These are phyloP conservation scores for Ophiocordyceps unilateralis DNA, from an alignment of 2,329 filamentous ascomycete species.

Conservation along the genomic window DNA sequence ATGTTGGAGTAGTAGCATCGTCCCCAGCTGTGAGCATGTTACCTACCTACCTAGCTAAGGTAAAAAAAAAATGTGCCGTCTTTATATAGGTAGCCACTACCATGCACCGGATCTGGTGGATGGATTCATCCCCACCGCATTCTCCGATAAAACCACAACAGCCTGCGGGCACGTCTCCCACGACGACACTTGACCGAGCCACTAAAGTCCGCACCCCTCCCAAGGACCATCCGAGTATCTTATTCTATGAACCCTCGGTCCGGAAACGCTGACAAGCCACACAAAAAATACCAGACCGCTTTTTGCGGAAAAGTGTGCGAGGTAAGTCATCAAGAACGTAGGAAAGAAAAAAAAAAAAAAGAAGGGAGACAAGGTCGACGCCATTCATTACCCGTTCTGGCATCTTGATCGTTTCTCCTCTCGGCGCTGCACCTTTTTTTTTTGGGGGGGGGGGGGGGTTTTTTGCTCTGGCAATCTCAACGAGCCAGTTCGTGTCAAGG, in stretches of 20 bases:
- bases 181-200: too few relatives aligned
- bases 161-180: too few relatives aligned
- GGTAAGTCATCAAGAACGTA: neutral
- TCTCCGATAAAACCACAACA: too few relatives aligned
- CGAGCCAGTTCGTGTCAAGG: neutral
- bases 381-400: neutral
- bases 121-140: too few relatives aligned
- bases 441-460: too few relatives aligned
- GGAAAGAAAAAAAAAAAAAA: neutral
- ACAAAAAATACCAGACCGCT: neutral
- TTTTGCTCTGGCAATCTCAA: too few relatives aligned
- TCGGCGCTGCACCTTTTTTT: too few relatives aligned
- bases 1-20: slow-evolving; percentile 3
- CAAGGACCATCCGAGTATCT: too few relatives aligned
- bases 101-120: too few relatives aligned
- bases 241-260: neutral
- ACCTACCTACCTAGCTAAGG: neutral
- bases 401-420: too few relatives aligned
- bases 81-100: too few relatives aligned
- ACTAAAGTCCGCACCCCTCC: too few relatives aligned
- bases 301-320: neutral
- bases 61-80: neutral
- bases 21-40: neutral
- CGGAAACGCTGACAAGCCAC: neutral
- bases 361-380: neutral